Percentiles rank a stretch among this genome's conserved stretches.
These are phyloP conservation scores for Aspergillus carlsbadensis DNA, from an alignment of 495 filamentous ascomycete species.

Conservation along the genomic window DNA sequence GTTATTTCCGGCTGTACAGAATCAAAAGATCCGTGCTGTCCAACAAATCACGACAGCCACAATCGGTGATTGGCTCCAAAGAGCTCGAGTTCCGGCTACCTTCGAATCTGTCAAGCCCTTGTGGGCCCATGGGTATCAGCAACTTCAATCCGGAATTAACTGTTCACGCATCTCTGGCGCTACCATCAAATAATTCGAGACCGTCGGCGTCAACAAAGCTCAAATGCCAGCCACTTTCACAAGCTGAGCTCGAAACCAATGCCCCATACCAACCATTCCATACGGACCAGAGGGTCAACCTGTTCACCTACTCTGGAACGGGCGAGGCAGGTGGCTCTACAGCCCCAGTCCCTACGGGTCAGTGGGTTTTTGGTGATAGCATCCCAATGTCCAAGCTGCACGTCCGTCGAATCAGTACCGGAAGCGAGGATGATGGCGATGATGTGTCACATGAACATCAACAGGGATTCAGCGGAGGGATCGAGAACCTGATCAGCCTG, in stretches of 20 bases:
- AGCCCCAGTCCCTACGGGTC: slow-evolving; percentile 28
- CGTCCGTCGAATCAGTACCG: slow-evolving; percentile 46
- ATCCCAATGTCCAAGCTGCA: slow-evolving; percentile 63
- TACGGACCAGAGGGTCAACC: slow-evolving; percentile 73
- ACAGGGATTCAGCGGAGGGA: slow-evolving; percentile 38
- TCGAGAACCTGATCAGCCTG: slow-evolving; percentile 53
- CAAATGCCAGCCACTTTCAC: slow-evolving; percentile 60
- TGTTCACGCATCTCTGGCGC: slow-evolving; percentile 31
- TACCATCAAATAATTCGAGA: slow-evolving; percentile 36
- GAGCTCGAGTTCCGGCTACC: slow-evolving; percentile 67
- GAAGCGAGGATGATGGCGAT: slow-evolving; percentile 56
- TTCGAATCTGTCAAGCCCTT: slow-evolving; percentile 31
- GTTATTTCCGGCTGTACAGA: slow-evolving; percentile 63
- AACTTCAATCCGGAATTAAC: slow-evolving; percentile 29
- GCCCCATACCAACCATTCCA: slow-evolving; percentile 90
- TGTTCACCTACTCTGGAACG: slow-evolving; percentile 57
- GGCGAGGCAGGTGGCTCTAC: slow-evolving; percentile 20
- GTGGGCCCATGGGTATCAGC: slow-evolving; percentile 36
- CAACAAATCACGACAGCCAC: slow-evolving; percentile 47
- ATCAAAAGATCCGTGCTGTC: slow-evolving; percentile 48
- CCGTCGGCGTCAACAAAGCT: slow-evolving; percentile 27
- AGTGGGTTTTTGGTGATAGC: slow-evolving; percentile 72
- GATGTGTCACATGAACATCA: slow-evolving; percentile 41
- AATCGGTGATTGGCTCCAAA: slow-evolving; percentile 53
- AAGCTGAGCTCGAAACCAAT: slow-evolving; percentile 91